Percentiles rank a stretch among this genome's conserved stretches.
These are phyloP conservation scores for Pyrrhoderma noxium DNA, from an alignment of 1,284 basidiomycete species.

Conservation along the genomic window DNA sequence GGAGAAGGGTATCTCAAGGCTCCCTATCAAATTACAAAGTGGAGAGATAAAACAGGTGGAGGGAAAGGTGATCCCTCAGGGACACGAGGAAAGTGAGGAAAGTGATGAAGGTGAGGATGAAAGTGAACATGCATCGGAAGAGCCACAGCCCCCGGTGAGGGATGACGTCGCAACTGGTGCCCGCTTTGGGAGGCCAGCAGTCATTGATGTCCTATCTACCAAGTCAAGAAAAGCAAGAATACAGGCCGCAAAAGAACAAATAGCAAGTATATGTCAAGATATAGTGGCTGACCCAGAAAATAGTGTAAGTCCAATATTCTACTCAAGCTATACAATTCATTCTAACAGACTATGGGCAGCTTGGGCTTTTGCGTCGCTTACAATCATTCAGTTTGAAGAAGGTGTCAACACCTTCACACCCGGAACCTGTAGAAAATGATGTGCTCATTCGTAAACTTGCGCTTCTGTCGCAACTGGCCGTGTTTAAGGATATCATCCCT, in stretches of 20 bases:
- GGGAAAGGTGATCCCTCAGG: constrained; percentile 27
- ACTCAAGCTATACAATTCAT: constrained; percentile 17
- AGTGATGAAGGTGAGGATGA: constrained; percentile 39
- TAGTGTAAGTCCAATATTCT: constrained; percentile 45
- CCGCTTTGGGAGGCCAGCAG: constrained; percentile 74
- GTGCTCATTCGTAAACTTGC: constrained; percentile 81
- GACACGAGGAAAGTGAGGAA: constrained; percentile 25
- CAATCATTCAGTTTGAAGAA: constrained; percentile 75
- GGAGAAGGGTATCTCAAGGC: constrained; percentile 50
- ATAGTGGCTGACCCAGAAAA: constrained; percentile 83
- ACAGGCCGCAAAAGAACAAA: constrained; percentile 82
- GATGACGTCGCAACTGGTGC: constrained; percentile 73
- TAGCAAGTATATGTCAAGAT: constrained; percentile 84
- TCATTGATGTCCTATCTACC: constrained; percentile 66
- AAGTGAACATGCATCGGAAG: constrained; percentile 24
- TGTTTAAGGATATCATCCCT: constrained; percentile 95
- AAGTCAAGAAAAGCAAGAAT: constrained; percentile 65
- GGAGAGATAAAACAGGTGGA: constrained; percentile 61
- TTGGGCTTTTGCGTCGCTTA: constrained; percentile 79
- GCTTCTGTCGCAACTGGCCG: constrained; percentile 85
- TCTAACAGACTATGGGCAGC: constrained; percentile 37
- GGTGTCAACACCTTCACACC: constrained; percentile 60
- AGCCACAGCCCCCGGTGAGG: constrained; percentile 22
- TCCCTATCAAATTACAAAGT: constrained; percentile 82
- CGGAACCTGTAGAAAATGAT: constrained; percentile 71